Evolutionary conservation across 169 alveolate species (phyloP), one percentile per base, ranked within the genome.

Genomic region (Plasmodium vivax): DNA sequence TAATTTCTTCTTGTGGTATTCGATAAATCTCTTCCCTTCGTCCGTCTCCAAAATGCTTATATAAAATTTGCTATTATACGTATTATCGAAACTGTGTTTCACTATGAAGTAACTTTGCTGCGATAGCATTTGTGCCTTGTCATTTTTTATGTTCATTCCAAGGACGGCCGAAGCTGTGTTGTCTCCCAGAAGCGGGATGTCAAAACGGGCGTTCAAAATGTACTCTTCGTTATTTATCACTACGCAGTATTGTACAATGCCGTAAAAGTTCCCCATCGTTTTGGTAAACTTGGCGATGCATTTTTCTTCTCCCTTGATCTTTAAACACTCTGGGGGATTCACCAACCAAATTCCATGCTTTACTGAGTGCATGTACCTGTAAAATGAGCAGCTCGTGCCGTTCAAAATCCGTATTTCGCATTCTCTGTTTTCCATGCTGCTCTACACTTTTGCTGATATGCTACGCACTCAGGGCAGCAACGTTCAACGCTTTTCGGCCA

Each of bases 231-330:
- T 83, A 92, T 92, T 92, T 58, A 92, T 82, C 34, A 92, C 95
- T 14, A 92, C 95, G 72, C 95, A 92, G 68, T 92, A 92, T 92
- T 92, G 95, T 54, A 92, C 56, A 71, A 92, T 92, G 19, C 95
- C 95, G 38, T 92, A 92, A 92, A 92, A 92, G 43, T 92, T 92
- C 0, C 95, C 95, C 95, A 92, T 92, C 43, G 95, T 92, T 82
- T 92, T 92, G 16, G 95, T 92, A 82, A 92, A 92, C 38, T 72
- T 82, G 14, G 95, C 95, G 56, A 92, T 58, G 45, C 95, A 92
- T 81, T 82, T 92, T 72, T 73, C 92, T 73, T 92, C 95, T 8
- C 92, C 80, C 58, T 92, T 92, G 27, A 83, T 82, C 56, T 92
- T 92, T 92, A 92, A 71, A 43, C 95, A 82, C 45, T 92, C 95